Conservation (phyloP, 495 filamentous ascomycete genomes). For the Penicillium silybi region DNA sequence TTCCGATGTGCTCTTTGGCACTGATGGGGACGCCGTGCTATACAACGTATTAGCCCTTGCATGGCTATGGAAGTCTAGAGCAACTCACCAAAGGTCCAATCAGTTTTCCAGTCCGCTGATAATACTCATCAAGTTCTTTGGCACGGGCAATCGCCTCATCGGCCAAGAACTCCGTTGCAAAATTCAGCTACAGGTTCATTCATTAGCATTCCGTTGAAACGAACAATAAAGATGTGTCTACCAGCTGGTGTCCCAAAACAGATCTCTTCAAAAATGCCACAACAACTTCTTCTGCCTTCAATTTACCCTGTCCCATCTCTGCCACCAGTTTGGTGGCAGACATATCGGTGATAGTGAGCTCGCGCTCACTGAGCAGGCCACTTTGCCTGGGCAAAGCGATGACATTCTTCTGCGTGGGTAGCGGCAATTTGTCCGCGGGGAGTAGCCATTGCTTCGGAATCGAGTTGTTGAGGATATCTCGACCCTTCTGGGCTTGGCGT, state of each 20-base stretch:
- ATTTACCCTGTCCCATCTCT: constrained; percentile 43
- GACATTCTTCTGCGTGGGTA: constrained; percentile 32
- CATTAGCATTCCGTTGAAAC: not conserved
- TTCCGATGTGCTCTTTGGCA: constrained; percentile 63
- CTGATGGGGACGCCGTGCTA: constrained; percentile 66
- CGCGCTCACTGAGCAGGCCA: constrained; percentile 47
- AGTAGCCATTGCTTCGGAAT: constrained; percentile 41
- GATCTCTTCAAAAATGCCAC: constrained; percentile 60
- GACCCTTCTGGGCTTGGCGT: constrained; percentile 30
- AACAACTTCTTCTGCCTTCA: constrained; percentile 55
- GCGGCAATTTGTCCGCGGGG: constrained; percentile 26
- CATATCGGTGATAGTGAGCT: constrained; percentile 57
- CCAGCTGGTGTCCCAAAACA: constrained; percentile 58
- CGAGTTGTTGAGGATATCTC: constrained; percentile 31
- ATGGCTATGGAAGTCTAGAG: not conserved
- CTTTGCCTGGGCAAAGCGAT: constrained; percentile 40
- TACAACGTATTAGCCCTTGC: constrained; percentile 5
- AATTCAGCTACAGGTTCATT: constrained; percentile 44
- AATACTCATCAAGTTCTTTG: constrained; percentile 52
- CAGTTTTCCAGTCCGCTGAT: constrained; percentile 31
- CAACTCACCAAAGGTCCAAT: constrained; percentile 35
- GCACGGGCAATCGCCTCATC: constrained; percentile 58
- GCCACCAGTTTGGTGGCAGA: constrained; percentile 50
- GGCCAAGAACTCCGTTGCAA: constrained; percentile 65
- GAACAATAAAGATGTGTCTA: constrained; percentile 1